These are phyloP conservation scores for Trypanosoma rangeli DNA, from an alignment of 208 protist genomes.

Conservation along the genomic window DNA sequence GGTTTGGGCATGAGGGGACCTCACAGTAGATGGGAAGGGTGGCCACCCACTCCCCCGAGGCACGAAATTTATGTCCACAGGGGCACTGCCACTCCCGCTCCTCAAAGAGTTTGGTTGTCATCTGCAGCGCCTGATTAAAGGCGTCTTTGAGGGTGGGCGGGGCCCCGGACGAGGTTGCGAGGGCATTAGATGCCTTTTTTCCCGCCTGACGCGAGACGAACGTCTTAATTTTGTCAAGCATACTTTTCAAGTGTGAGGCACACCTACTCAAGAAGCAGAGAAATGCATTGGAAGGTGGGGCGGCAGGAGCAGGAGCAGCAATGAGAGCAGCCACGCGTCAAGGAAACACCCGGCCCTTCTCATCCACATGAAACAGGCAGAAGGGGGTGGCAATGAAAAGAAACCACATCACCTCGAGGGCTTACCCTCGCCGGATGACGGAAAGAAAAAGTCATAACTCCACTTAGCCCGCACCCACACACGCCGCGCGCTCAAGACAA, in stretches of 20 bases:
- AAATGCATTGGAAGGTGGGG: not conserved
- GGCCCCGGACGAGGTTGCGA: slow-evolving; percentile 35
- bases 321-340: too few species aligned
- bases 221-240: slow-evolving; percentile 82
- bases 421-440: slow-evolving; percentile 20
- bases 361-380: too few species aligned
- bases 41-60: slow-evolving; percentile 80
- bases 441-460: slow-evolving; percentile 25
- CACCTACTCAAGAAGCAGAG: not conserved
- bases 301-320: too few species aligned
- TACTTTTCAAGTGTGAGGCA: not conserved
- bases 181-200: slow-evolving; percentile 47
- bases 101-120: slow-evolving; percentile 68
- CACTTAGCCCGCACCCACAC: slow-evolving; percentile 23
- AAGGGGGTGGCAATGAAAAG: not conserved
- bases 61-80: slow-evolving; percentile 88
- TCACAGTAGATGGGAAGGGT: slow-evolving; percentile 86
- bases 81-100: slow-evolving; percentile 90
- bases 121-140: slow-evolving; percentile 55
- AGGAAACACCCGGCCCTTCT: slow-evolving; percentile 2
- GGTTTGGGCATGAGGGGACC: slow-evolving; percentile 88
- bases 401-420: slow-evolving; percentile 11
- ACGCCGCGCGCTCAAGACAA: not conserved
- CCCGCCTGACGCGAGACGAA: slow-evolving; percentile 56
- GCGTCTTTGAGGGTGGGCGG: slow-evolving; percentile 52